These are phyloP conservation scores for Phytophthora idaei DNA, from an alignment of 352 stramenopile genomes.

Conservation along the genomic window DNA sequence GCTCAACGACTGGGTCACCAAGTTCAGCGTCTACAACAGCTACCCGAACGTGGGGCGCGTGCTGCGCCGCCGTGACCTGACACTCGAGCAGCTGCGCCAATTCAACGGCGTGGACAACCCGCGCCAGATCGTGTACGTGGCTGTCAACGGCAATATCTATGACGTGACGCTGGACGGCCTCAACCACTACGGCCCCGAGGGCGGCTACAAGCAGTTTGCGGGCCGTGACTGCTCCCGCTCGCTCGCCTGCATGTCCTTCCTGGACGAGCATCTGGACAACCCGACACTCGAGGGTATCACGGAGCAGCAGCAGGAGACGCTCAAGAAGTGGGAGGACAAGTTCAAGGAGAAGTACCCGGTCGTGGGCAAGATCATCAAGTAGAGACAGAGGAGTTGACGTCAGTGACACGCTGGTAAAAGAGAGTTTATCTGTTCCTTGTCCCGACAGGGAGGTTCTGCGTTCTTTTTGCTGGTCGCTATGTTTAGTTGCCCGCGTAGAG, in stretches of 20 bases:
- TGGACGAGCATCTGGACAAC: constrained; percentile 93
- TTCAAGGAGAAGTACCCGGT: constrained; percentile 96
- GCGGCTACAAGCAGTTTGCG: constrained; percentile 96
- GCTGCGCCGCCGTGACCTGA: constrained; percentile 76
- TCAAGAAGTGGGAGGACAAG: constrained; percentile 97
- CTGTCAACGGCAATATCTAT: constrained; percentile 94
- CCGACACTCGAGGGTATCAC: constrained; percentile 91
- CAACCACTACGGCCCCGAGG: constrained; percentile 93
- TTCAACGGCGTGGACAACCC: constrained; percentile 86
- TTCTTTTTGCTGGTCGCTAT: constrained; percentile 22
- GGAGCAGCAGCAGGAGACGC: constrained; percentile 92
- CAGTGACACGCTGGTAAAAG: constrained; percentile 4
- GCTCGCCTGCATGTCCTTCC: constrained; percentile 97
- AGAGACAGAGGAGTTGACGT: constrained; percentile 20
- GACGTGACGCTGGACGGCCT: constrained; percentile 95
- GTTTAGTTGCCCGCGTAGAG: constrained; percentile 23
- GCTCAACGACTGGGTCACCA: constrained; percentile 93
- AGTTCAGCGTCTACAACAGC: constrained; percentile 95
- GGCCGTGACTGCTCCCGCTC: constrained; percentile 95
- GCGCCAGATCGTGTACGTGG: constrained; percentile 94
- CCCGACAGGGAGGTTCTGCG: neutral
- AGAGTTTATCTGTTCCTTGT: neutral
- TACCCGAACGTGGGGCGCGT: constrained; percentile 96
- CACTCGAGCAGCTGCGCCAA: constrained; percentile 82
- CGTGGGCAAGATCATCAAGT: constrained; percentile 83